Conservation (phyloP, 169 alveolate species). For the Babesia divergens region DNA sequence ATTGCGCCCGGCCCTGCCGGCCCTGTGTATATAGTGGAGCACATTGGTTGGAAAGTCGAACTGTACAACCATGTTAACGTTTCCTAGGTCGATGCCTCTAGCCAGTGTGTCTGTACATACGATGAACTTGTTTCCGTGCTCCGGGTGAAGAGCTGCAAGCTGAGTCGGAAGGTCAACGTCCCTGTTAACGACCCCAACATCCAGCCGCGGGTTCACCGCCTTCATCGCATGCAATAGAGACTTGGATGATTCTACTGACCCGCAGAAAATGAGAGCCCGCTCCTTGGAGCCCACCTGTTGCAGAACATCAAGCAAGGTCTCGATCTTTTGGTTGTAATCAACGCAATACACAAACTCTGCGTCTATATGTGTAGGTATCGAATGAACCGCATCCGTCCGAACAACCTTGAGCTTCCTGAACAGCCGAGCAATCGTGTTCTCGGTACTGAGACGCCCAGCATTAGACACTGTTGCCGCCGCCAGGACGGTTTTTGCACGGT, state of each 20-base stretch:
- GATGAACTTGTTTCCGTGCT: constrained; percentile 69
- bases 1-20: constrained; percentile 95
- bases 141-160: background rate
- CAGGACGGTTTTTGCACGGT: constrained; percentile 3
- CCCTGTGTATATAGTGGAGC: constrained; percentile 91
- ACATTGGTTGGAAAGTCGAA: constrained; percentile 91
- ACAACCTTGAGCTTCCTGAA: background rate
- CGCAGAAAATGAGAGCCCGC: constrained; percentile 17
- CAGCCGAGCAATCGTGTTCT: constrained; percentile 2
- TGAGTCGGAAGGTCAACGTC: constrained; percentile 7
- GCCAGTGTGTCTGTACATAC: constrained; percentile 95
- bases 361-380: constrained; percentile 13
- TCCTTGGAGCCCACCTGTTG: background rate
- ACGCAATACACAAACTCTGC: constrained; percentile 16
- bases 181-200: constrained; percentile 8
- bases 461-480: constrained; percentile 33
- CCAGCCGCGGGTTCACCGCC: background rate
- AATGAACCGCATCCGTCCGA: background rate
- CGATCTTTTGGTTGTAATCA: background rate
- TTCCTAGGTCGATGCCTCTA: constrained; percentile 96
- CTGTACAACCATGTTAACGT: constrained; percentile 90
- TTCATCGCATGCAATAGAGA: background rate
- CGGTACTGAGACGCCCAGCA: constrained; percentile 23
- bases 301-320: background rate
- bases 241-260: background rate